A percentile compares a stretch with the other conserved stretches of the same genome.
These are phyloP conservation scores for Phaeotremella fagi DNA, from an alignment of 768 basidiomycete genomes.

Conservation along the genomic window DNA sequence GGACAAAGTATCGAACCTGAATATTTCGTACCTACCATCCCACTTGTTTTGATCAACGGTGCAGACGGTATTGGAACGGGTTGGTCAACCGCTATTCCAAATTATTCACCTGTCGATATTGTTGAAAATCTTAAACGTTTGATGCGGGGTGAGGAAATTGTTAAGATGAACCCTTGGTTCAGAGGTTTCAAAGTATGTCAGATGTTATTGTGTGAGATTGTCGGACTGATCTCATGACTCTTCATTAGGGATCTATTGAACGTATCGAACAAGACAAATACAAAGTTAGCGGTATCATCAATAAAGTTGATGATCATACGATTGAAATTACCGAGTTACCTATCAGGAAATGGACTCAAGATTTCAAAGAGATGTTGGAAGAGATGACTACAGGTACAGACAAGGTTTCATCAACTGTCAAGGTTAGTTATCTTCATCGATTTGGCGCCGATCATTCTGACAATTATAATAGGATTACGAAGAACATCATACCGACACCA, in stretches of 20 bases:
- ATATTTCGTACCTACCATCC: slow-evolving; percentile 85
- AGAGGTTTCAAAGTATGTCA: slow-evolving; percentile 64
- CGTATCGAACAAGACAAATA: slow-evolving; percentile 62
- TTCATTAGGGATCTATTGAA: slow-evolving; percentile 69
- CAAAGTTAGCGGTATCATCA: slow-evolving; percentile 70
- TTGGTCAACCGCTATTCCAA: slow-evolving; percentile 90
- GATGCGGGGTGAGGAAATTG: slow-evolving; percentile 77
- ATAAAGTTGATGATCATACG: slow-evolving; percentile 77
- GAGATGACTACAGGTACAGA: slow-evolving; percentile 68
- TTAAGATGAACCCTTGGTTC: slow-evolving; percentile 94
- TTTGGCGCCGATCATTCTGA: not conserved
- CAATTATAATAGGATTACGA: slow-evolving; percentile 72
- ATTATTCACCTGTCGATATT: slow-evolving; percentile 86
- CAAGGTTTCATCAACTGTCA: slow-evolving; percentile 74
- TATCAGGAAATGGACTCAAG: slow-evolving; percentile 89
- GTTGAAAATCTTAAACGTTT: slow-evolving; percentile 78
- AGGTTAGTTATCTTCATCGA: slow-evolving; percentile 52
- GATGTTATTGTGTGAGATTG: not conserved
- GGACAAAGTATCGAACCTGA: slow-evolving; percentile 83
- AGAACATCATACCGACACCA: slow-evolving; percentile 88
- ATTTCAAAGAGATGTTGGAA: slow-evolving; percentile 88
- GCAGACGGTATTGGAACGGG: slow-evolving; percentile 98
- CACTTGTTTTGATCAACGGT: slow-evolving; percentile 85
- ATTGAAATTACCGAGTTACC: slow-evolving; percentile 93
- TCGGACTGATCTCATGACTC: not conserved